Base-by-base conservation (phyloP, 192 early-diverging fungal genomes). In the Backusella morwellensis region DNA sequence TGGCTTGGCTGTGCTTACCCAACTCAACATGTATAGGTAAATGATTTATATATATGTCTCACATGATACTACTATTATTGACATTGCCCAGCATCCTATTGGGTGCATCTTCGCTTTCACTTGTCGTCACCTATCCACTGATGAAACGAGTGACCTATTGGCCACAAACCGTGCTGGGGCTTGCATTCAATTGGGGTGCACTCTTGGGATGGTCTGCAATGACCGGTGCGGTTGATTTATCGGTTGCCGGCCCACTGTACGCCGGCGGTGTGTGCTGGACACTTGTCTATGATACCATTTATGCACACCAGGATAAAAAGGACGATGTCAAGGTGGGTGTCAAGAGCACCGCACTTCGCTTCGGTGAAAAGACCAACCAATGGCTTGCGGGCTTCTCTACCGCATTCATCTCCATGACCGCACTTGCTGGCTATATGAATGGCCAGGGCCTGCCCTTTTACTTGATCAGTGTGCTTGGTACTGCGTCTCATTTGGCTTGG, bases 101-200 rank as follows among this genome's bases (percentile, higher is more conserved):
- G 35, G 95, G 95, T 3, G 90, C 94, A 2, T 90, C 90, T 8
- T 97, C 95, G 1, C 81, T 97, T 52, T 87, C 89, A 7, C 83
- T 96, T 0, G 95, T 98, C 0, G 85, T 85, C 0, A 83, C 89
- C 1, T 98, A 98, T 79, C 97, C 97, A 23, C 85, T 93, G 29
- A 97, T 98, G 96, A 98, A 98, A 81, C 93, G 97, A 6, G 85
- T 97, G 35, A 98, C 97, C 0, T 96, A 96, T 78, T 98, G 95
- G 95, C 96, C 97, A 2, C 97, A 99, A 79, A 78, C 89, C 0
- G 93, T 97, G 0, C 89, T 99, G 8, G 97, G 92, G 0, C 77
- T 99, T 59, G 92, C 97, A 0, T 98, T 94, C 79, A 99, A 99
- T 83, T 98, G 94, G 94, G 97, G 97, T 32, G 92, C 95, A 5